Percentiles rank a stretch among this genome's conserved stretches.
These are phyloP conservation scores for Nemania sp. DNA, from an alignment of 2,329 filamentous ascomycete genomes.

Conservation along the genomic window DNA sequence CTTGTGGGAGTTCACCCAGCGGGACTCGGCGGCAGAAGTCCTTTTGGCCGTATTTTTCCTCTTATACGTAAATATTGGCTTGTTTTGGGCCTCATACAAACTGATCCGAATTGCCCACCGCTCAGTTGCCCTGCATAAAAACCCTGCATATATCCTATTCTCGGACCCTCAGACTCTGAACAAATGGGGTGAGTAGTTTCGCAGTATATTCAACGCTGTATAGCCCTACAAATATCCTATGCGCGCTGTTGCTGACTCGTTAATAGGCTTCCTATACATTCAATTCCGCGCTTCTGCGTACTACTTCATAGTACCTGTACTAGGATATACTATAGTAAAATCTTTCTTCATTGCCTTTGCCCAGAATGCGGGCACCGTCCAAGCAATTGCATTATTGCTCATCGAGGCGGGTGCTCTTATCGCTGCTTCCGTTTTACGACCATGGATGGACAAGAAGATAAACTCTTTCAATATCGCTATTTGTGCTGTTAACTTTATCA, in stretches of 20 bases:
- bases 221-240: neutral
- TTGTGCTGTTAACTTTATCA: slow-evolving; percentile 88
- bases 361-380: slow-evolving; percentile 76
- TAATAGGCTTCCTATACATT: slow-evolving; percentile 87
- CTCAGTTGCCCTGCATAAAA: slow-evolving; percentile 92
- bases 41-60: slow-evolving; percentile 91
- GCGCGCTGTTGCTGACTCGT: slow-evolving; percentile 1
- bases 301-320: slow-evolving; percentile 88
- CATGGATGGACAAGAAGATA: slow-evolving; percentile 99
- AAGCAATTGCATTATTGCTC: slow-evolving; percentile 84
- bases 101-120: slow-evolving; percentile 89
- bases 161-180: slow-evolving; percentile 94
- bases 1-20: slow-evolving; percentile 90
- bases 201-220: neutral
- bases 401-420: slow-evolving; percentile 85
- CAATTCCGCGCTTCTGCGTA: slow-evolving; percentile 96
- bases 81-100: slow-evolving; percentile 89
- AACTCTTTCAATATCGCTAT: slow-evolving; percentile 97
- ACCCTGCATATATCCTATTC: slow-evolving; percentile 96
- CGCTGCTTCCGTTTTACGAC: slow-evolving; percentile 80
- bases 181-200: slow-evolving; percentile 73
- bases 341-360: slow-evolving; percentile 87
- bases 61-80: slow-evolving; percentile 79
- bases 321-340: slow-evolving; percentile 87
- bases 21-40: slow-evolving; percentile 86